Conservation (phyloP, 2,329 filamentous ascomycete species). For the Claviceps sorghi region DNA sequence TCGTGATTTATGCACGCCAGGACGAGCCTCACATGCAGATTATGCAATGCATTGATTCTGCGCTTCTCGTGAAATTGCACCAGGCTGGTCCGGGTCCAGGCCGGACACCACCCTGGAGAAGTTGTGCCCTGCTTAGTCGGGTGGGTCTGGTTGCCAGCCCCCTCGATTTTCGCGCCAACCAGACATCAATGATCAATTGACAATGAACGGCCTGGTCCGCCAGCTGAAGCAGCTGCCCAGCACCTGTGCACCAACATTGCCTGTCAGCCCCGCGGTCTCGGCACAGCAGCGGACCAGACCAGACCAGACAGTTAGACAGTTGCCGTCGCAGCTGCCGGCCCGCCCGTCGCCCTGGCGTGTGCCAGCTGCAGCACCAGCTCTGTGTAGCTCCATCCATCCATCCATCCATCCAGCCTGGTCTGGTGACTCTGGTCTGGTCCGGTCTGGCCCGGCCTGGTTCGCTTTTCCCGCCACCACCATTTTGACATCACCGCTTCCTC, state of each 20-base stretch:
- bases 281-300: too few species aligned
- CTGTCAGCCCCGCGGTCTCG: too few species aligned
- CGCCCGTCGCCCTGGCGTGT: too few species aligned
- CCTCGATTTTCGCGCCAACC: background rate
- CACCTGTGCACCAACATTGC: background rate
- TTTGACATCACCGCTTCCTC: conserved; percentile 15
- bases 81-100: background rate
- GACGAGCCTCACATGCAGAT: background rate
- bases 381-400: background rate
- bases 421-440: background rate
- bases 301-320: too few species aligned
- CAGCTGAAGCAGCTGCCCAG: background rate
- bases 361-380: background rate
- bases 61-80: background rate
- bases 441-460: background rate
- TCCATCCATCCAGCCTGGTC: background rate
- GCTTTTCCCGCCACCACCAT: conserved; percentile 17
- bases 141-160: background rate
- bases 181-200: too few species aligned
- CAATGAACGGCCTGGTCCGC: background rate
- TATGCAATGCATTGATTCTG: background rate
- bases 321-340: too few species aligned
- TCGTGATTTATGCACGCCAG: background rate
- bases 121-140: background rate
- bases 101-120: too few species aligned